These are phyloP conservation scores for Podospora appendiculata DNA, from an alignment of 495 filamentous ascomycete species.

Conservation along the genomic window DNA sequence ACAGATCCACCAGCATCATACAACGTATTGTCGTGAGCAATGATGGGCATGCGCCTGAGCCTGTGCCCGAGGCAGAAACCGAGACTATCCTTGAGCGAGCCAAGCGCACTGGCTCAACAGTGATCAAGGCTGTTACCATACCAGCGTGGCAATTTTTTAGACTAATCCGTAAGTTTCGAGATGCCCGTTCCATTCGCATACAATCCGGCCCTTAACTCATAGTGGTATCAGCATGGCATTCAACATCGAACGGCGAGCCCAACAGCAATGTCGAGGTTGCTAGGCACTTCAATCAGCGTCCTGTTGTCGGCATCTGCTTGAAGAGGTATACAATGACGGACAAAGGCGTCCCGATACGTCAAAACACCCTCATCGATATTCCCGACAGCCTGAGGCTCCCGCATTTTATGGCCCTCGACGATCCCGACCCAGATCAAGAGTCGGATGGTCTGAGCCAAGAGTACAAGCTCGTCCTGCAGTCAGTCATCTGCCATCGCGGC, in stretches of 20 bases:
- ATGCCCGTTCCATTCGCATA: neutral
- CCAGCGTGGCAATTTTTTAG: slow-evolving; percentile 98
- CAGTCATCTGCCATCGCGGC: slow-evolving; percentile 84
- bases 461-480: slow-evolving; percentile 86
- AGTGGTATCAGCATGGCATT: slow-evolving; percentile 52
- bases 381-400: slow-evolving; percentile 82
- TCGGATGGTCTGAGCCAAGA: slow-evolving; percentile 47
- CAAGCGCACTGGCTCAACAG: slow-evolving; percentile 35
- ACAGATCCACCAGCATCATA: slow-evolving; percentile 42
- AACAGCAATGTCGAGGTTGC: slow-evolving; percentile 40
- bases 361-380: slow-evolving; percentile 81
- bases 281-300: slow-evolving; percentile 48
- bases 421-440: slow-evolving; percentile 45
- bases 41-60: slow-evolving; percentile 20
- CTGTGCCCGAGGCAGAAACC: slow-evolving; percentile 17
- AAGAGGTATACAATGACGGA: slow-evolving; percentile 79
- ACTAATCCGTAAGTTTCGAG: slow-evolving; percentile 59
- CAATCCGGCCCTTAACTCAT: too few relatives aligned
- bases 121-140: slow-evolving; percentile 82
- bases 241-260: slow-evolving; percentile 39
- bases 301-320: slow-evolving; percentile 82
- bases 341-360: slow-evolving; percentile 57
- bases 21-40: slow-evolving; percentile 38
- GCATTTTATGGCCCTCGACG: slow-evolving; percentile 81
- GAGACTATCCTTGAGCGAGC: slow-evolving; percentile 28